Conservation (phyloP, 2,329 filamentous ascomycete genomes). For the Fusarium nodosum region DNA sequence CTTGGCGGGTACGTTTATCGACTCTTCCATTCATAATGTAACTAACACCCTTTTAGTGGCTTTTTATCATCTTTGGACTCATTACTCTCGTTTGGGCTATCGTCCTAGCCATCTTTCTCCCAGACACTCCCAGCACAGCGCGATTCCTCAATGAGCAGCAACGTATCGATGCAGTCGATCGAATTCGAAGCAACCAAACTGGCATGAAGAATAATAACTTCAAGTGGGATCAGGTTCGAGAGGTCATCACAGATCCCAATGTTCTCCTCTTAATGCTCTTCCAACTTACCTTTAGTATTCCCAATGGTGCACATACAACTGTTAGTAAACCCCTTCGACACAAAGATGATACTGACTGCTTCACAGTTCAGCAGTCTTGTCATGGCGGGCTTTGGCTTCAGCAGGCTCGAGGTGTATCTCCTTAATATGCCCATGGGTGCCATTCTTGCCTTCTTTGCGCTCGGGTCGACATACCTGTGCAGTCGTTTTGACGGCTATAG, state of each 20-base stretch:
- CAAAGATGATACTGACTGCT: neutral
- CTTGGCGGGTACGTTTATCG: constrained; percentile 35
- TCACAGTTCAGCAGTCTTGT: constrained; percentile 45
- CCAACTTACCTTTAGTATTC: constrained; percentile 40
- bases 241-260: constrained; percentile 41
- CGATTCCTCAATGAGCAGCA: constrained; percentile 38
- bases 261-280: constrained; percentile 42
- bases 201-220: constrained; percentile 42
- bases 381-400: constrained; percentile 45
- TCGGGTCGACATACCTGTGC: constrained; percentile 37
- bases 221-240: constrained; percentile 44
- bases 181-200: constrained; percentile 40
- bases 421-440: constrained; percentile 46
- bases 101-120: constrained; percentile 32
- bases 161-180: constrained; percentile 28
- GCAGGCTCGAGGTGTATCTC: constrained; percentile 38
- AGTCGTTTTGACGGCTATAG: constrained; percentile 40
- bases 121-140: constrained; percentile 36
- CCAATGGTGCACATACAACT: constrained; percentile 42
- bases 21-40: accelerated
- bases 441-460: constrained; percentile 35
- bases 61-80: constrained; percentile 44
- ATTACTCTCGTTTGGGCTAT: constrained; percentile 41
- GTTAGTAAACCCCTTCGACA: neutral
- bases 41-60: constrained; percentile 16